Percentiles rank a stretch among this genome's conserved stretches.
Evolutionary conservation across 2,329 filamentous ascomycete genomes (phyloP).

Genomic region (Ascochyta clinopodiicola): DNA sequence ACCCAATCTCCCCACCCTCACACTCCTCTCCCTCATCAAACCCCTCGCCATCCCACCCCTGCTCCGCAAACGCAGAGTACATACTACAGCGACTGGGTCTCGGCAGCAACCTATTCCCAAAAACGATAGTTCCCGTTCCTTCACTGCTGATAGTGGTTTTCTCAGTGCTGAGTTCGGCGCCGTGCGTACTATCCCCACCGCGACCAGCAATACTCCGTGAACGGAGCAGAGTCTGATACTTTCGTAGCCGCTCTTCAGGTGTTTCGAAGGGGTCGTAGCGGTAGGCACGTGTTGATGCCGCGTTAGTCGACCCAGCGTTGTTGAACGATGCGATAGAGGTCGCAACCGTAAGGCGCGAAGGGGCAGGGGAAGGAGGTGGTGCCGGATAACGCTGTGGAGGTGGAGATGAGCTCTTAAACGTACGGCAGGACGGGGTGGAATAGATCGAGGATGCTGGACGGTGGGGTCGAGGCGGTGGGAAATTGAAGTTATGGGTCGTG

Average conservation of each 20-base stretch:
- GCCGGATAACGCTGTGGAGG: background rate
- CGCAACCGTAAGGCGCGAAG: background rate
- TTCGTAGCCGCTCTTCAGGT: background rate
- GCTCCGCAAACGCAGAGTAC: conserved; percentile 1
- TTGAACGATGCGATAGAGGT: conserved; percentile 1
- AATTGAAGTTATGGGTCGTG: background rate
- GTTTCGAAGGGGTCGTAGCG: conserved; percentile 7
- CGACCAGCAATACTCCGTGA: no score
- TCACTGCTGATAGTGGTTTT: background rate
- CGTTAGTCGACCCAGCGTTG: background rate
- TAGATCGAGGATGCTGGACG: no score
- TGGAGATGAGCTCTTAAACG: background rate
- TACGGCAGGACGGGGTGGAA: background rate
- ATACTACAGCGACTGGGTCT: conserved; percentile 6
- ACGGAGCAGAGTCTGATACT: background rate
- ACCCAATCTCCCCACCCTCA: background rate
- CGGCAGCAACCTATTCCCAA: background rate
- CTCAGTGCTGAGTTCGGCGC: no score
- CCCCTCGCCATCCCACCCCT: background rate
- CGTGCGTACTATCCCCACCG: no score
- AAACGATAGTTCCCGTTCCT: background rate
- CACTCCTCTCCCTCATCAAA: background rate
- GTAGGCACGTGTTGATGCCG: background rate
- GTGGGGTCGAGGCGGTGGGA: background rate
- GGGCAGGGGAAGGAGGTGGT: background rate